phyloP scores from a whole-genome alignment of 192 early-diverging fungal genomes.

The Coemansia sp. region DNA sequence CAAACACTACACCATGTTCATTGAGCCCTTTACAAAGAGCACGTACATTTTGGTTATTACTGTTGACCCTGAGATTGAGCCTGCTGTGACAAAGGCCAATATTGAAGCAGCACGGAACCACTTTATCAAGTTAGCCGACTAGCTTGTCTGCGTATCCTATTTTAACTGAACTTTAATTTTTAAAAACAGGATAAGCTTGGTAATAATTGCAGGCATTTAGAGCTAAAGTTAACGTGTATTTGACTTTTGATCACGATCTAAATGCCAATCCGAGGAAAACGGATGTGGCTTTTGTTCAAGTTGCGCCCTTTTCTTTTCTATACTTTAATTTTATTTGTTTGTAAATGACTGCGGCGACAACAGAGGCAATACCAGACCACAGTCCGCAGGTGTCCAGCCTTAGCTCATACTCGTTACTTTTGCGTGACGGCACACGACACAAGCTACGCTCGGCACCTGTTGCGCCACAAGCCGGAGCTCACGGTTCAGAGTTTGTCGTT shows the following conservation, averaged over 20 bases:
- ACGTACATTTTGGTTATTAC: constrained; percentile 53
- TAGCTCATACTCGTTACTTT: not conserved
- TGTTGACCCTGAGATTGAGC: constrained; percentile 50
- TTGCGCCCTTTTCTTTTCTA: no score
- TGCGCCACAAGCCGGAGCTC: constrained; percentile 1
- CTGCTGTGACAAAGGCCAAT: constrained; percentile 52
- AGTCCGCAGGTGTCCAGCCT: not conserved
- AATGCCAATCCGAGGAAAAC: no score
- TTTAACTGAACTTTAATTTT: no score
- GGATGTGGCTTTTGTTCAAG: no score
- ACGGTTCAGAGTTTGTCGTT: constrained; percentile 6
- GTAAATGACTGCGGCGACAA: no score
- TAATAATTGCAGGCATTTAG: no score
- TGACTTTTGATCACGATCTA: no score
- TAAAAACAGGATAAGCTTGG: no score
- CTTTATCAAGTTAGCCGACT: constrained; percentile 38
- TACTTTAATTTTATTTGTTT: no score
- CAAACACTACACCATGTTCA: constrained; percentile 51
- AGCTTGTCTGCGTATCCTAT: not conserved
- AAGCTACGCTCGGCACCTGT: not conserved
- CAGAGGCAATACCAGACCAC: no score
- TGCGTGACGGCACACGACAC: constrained; percentile 3
- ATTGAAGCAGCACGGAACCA: constrained; percentile 38
- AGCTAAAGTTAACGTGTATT: no score
- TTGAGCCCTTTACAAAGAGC: constrained; percentile 57